These are phyloP conservation scores for Aspergillus thermomutatus DNA, from an alignment of 2,329 filamentous ascomycete species.

Conservation along the genomic window DNA sequence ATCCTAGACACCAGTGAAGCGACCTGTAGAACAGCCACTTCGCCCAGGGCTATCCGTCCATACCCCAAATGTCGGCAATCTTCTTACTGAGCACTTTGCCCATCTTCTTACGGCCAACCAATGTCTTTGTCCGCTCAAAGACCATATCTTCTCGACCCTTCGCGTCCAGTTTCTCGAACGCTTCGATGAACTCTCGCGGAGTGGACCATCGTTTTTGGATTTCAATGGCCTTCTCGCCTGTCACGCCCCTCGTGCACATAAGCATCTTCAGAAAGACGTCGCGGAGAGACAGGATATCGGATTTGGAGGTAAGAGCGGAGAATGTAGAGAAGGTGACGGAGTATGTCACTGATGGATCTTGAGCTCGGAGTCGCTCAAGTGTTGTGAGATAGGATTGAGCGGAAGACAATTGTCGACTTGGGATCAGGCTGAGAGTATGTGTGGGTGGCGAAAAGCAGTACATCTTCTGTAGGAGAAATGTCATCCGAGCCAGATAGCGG, in stretches of 20 bases:
- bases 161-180: slow-evolving; percentile 54
- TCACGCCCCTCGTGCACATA: slow-evolving; percentile 73
- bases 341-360: slow-evolving; percentile 47
- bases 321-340: slow-evolving; percentile 70
- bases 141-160: slow-evolving; percentile 62
- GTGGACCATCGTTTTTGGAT: slow-evolving; percentile 78
- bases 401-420: slow-evolving; percentile 57
- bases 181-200: slow-evolving; percentile 67
- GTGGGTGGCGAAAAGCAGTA: slow-evolving; percentile 43
- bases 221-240: slow-evolving; percentile 73
- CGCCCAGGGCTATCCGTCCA: not conserved
- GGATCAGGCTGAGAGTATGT: slow-evolving; percentile 58
- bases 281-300: slow-evolving; percentile 67
- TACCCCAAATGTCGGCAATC: slow-evolving; percentile 70
- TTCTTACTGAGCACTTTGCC: slow-evolving; percentile 63
- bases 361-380: slow-evolving; percentile 56
- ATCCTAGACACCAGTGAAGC: not conserved
- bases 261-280: slow-evolving; percentile 82
- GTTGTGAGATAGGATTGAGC: slow-evolving; percentile 64
- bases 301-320: slow-evolving; percentile 70
- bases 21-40: not conserved
- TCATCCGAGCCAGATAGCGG: slow-evolving; percentile 70
- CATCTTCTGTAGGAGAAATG: slow-evolving; percentile 60
- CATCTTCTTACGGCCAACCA: slow-evolving; percentile 68
- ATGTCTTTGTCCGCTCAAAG: slow-evolving; percentile 50